phyloP scores from a whole-genome alignment of 2,329 filamentous ascomycete genomes.

The Verticillium nonalfalfae region DNA sequence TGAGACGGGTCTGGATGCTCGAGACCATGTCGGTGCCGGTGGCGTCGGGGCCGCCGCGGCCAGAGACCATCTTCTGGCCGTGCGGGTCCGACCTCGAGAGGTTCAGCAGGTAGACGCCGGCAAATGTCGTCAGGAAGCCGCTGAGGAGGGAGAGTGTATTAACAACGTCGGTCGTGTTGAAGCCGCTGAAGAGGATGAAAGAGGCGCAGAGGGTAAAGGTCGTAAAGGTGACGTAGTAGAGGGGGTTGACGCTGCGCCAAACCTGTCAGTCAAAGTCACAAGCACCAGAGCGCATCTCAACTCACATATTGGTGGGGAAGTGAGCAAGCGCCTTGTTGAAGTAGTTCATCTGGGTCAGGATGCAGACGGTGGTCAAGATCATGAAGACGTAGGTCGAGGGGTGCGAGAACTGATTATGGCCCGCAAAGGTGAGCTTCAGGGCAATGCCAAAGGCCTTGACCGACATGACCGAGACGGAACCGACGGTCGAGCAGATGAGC shows the following conservation, averaged over 20 bases:
- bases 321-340: constrained; percentile 98
- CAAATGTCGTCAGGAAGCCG: constrained; percentile 91
- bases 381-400: constrained; percentile 97
- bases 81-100: constrained; percentile 90
- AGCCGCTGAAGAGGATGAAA: constrained; percentile 91
- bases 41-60: constrained; percentile 61
- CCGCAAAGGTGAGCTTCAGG: constrained; percentile 86
- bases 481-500: constrained; percentile 95
- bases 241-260: constrained; percentile 70
- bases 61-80: constrained; percentile 60
- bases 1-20: constrained; percentile 81
- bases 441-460: constrained; percentile 98
- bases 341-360: constrained; percentile 99
- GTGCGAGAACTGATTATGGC: constrained; percentile 91
- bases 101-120: constrained; percentile 91
- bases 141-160: constrained; percentile 89
- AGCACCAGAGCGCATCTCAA: constrained; percentile 9
- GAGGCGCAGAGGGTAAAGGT: constrained; percentile 90
- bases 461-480: constrained; percentile 97
- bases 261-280: background rate
- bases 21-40: constrained; percentile 90
- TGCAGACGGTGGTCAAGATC: constrained; percentile 88
- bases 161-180: constrained; percentile 88
- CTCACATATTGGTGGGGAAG: constrained; percentile 95
- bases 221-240: constrained; percentile 97